Evolutionary conservation across 2,329 filamentous ascomycete species (phyloP), one percentile per base, ranked within the genome.

Genomic region (Cladophialophora carrionii): DNA sequence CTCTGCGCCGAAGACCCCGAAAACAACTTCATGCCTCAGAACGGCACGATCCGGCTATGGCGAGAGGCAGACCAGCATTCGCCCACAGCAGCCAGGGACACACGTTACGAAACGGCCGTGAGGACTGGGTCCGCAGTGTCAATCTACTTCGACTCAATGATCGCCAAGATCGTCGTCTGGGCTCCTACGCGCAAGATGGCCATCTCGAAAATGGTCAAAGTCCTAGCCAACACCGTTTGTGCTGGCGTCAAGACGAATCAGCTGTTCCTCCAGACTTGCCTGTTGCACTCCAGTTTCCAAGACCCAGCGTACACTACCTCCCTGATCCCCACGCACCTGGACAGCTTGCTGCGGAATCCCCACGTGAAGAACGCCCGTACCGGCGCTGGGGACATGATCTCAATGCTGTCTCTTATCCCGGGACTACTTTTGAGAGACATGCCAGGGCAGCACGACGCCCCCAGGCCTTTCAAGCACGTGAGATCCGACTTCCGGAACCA

Each of bases 211-310:
- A 78, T 78, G 75, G 69, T 52, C 5, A 64, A 70, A 4, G 71
- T 76, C 1, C 70, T 79, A 1, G 70, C 74, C 0, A 64, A 77
- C 14, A 78, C 76, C 0, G 75, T 87, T 77, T 91, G 91, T 72
- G 89, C 90, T 84, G 89, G 91, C 78, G 90, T 91, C 64, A 73
- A 70, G 41, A 76, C 74, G 2, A 76, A 76, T 56, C 74, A 75
- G 51, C 68, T 73, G 1, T 74, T 75, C 43, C 66, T 76, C 41
- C 74, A 74, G 52, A 64, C 67, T 3, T 74, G 70, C 49, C 65
- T 76, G 4, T 32, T 71, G 29, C 70, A 72, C 24, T 8, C 52
- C 1, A 71, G 57, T 1, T 76, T 76, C 55, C 70, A 62, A 84
- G 90, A 91, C 49, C 76, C 68, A 10, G 70, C 70, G 4, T 77